Conservation (phyloP, 2,329 filamentous ascomycete genomes). For the Bisporella sp. region DNA sequence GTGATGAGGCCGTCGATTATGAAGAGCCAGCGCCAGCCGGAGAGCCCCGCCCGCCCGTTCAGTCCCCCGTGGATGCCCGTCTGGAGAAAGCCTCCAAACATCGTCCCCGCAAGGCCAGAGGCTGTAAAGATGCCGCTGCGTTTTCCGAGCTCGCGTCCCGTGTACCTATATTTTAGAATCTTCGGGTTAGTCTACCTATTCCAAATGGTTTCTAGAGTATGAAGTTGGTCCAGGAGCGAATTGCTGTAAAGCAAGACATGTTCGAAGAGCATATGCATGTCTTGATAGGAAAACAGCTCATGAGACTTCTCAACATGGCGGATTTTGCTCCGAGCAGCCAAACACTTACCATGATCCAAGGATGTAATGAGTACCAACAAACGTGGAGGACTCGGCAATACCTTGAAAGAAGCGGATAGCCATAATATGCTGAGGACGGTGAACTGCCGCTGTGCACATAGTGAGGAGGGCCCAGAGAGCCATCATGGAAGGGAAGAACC, state of each 20-base stretch:
- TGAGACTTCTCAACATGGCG: background rate
- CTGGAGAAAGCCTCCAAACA: constrained; percentile 58
- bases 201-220: background rate
- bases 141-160: constrained; percentile 52
- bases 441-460: constrained; percentile 49
- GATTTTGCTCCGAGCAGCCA: background rate
- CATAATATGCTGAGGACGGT: constrained; percentile 48
- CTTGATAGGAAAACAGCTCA: background rate
- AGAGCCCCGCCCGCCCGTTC: constrained; percentile 36
- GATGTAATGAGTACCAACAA: constrained; percentile 52
- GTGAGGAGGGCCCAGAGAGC: constrained; percentile 57
- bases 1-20: constrained; percentile 47
- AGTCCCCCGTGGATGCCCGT: constrained; percentile 29
- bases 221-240: background rate
- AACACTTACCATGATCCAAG: constrained; percentile 35
- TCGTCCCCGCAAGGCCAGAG: constrained; percentile 50
- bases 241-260: background rate
- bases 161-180: constrained; percentile 38
- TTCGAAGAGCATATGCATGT: background rate
- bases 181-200: background rate
- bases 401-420: constrained; percentile 51
- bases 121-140: constrained; percentile 54
- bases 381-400: constrained; percentile 34
- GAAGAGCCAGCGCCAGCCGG: constrained; percentile 42
- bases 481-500: constrained; percentile 59